Percentiles rank a stretch among this genome's conserved stretches.
These are phyloP conservation scores for Aspergillus bertholletiae DNA, from an alignment of 495 filamentous ascomycete species.

Conservation along the genomic window DNA sequence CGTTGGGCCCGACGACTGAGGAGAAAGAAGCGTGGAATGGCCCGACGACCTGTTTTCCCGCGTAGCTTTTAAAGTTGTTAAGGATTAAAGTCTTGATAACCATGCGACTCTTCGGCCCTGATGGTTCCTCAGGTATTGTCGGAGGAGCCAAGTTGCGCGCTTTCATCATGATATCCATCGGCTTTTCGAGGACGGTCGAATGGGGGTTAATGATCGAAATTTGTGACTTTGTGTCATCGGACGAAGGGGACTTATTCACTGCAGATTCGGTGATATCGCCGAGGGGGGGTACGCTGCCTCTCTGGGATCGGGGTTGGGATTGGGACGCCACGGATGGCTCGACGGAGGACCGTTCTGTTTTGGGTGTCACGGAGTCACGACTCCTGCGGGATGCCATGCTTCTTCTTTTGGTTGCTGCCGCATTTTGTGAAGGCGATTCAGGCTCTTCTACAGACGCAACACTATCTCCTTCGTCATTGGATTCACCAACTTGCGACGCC, in stretches of 20 bases:
- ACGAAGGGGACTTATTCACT: constrained; percentile 56
- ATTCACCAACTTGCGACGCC: constrained; percentile 25
- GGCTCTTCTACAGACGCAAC: constrained; percentile 41
- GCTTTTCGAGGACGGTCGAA: constrained; percentile 74
- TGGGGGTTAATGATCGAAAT: constrained; percentile 68
- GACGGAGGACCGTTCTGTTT: constrained; percentile 45
- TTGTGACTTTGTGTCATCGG: constrained; percentile 40
- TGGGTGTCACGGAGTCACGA: constrained; percentile 43
- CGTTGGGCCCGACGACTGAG: constrained; percentile 97
- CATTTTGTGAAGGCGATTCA: constrained; percentile 60
- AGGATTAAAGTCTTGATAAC: constrained; percentile 89
- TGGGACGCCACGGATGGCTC: constrained; percentile 54
- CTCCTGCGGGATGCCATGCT: constrained; percentile 59
- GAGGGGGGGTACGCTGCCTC: constrained; percentile 58
- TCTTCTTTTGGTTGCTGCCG: constrained; percentile 64
- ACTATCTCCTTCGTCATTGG: constrained; percentile 46
- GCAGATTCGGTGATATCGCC: constrained; percentile 74
- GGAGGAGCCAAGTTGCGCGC: constrained; percentile 69
- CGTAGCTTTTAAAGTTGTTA: constrained; percentile 98
- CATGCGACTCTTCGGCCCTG: constrained; percentile 74
- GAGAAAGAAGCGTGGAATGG: constrained; percentile 97
- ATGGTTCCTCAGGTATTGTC: constrained; percentile 56
- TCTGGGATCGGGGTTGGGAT: constrained; percentile 43
- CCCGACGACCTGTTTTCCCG: constrained; percentile 89
- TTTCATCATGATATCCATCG: constrained; percentile 92